Base-by-base conservation (phyloP, 2,329 filamentous ascomycete species). In the Orbilia oligospora region DNA sequence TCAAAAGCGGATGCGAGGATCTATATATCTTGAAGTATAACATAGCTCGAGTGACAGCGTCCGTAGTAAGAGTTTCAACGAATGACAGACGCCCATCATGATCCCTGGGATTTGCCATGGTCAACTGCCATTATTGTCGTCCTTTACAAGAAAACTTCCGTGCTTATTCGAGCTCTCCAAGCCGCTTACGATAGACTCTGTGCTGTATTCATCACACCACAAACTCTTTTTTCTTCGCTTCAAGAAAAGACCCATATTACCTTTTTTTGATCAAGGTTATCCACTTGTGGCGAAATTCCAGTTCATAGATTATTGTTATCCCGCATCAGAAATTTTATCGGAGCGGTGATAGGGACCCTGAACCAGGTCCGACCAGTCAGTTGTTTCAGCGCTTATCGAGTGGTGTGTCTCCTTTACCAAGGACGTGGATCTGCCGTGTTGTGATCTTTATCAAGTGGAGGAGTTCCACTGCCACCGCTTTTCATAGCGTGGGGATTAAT, bases 371-470 rank as follows among this genome's bases (percentile, higher is more conserved):
- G 71, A 27, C 71, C 71, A 75, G 63, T 75, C 55, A 64, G 20
- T 44, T 44, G 36, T 71, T 64, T 68, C 53, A 75, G 71, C 71
- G 71, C 71, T 75, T 75, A 75, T 71, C 51, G 20, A 48, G 53
- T 63, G 71, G 68, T 75, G 73, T 78, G 75, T 64, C 46, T 72
- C 68, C 68, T 78, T 72, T 78, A 78, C 75, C 75, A 68, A 68
- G 38, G 44, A 55, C 61, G 49, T 78, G 75, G 75, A 33, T 78
- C 61, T n/a, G 68, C 75, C 75, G 75, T 72, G 67, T 78, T 72
- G 69, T 68, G 56, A 44, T 61, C 56, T 44, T 24, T 44, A 48
- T 68, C 44, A 12, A 61, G 36, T 51, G 71, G 75, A 78, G 75
- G 75, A 78, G 75, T 78, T 78, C 75, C 67, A 71, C 67, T 73